Evolutionary conservation across 129 eudicot species (phyloP), one percentile per base, ranked within the genome.

Genomic region (Artemisia tridentata): DNA sequence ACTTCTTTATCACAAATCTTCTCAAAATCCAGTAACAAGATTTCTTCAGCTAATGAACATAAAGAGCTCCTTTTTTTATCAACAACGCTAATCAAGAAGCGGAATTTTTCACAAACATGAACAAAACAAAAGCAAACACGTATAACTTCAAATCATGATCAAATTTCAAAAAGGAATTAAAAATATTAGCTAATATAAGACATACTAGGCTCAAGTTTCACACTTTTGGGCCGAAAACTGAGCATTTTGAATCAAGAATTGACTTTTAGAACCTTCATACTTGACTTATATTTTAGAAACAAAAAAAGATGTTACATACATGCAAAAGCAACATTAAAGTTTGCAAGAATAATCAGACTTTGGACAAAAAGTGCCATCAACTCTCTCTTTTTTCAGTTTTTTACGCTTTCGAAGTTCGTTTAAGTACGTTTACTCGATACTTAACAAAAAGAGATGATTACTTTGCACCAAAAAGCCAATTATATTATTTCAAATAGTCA

Each of bases 361-460:
- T 51, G n/a, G 50, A 73, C 16, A 74, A 31, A 72, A 74, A 74
- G 65, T 65, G 72, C 27, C 65, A 74, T 29, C 65, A 2, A 65
- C 27, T 5, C 5, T 20, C 64, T 52, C 27, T 47, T 58, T 47
- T 72, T 12, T 47, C 3, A 17, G 57, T 1, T 61, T 49, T 46
- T 47, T 46, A 45, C 12, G 12, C 6, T 41, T 56, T 19, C 41
- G 23, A 58, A 58, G 47, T 41, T 48, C 6, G 27, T 27, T 3
- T 11, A 31, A 52, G 31, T 11, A 11, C 3, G 16, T 19, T 56
- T 13, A 55, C 23, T 23, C 64, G 11, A 52, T 50, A 53, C 18
- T 29, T 69, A 29, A 16, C 31, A 2, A 69, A 16, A 49, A 69
- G 31, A 31, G 17, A 52, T 69, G 49, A 13, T 21, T 45, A 43